Conservation (phyloP, 2,329 filamentous ascomycete species). For the Akanthomyces lecanii region DNA sequence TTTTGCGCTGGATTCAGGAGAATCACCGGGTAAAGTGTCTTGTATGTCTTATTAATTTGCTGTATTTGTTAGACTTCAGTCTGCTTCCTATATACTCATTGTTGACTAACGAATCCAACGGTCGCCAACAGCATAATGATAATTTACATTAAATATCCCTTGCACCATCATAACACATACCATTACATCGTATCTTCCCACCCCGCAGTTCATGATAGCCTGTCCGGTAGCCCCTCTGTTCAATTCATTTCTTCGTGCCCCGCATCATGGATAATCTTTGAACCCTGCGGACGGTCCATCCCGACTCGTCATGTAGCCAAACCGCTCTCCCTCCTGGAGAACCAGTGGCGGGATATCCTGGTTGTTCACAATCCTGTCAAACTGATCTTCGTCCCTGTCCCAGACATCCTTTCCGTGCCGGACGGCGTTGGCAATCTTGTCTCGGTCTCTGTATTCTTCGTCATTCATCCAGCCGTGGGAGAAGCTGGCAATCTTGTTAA, state of each 20-base stretch:
- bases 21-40: too few relatives aligned
- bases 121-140: background rate
- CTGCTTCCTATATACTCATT: background rate
- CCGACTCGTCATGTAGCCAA: constrained; percentile 42
- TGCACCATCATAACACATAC: background rate
- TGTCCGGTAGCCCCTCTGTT: background rate
- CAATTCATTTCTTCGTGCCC: background rate
- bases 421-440: constrained; percentile 47
- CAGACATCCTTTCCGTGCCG: constrained; percentile 52
- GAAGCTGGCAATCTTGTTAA: constrained; percentile 54
- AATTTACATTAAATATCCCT: background rate
- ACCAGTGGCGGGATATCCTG: constrained; percentile 50
- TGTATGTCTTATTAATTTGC: background rate
- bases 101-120: background rate
- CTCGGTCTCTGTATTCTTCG: constrained; percentile 42
- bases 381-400: constrained; percentile 45
- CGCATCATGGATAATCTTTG: constrained; percentile 34
- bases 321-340: constrained; percentile 34
- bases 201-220: background rate
- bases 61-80: background rate
- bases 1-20: too few relatives aligned
- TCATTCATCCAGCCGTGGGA: constrained; percentile 52
- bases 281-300: constrained; percentile 46
- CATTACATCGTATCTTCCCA: background rate
- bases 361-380: constrained; percentile 46